phyloP scores from a whole-genome alignment of 345 rosid species.

The Pistacia integerrima region DNA sequence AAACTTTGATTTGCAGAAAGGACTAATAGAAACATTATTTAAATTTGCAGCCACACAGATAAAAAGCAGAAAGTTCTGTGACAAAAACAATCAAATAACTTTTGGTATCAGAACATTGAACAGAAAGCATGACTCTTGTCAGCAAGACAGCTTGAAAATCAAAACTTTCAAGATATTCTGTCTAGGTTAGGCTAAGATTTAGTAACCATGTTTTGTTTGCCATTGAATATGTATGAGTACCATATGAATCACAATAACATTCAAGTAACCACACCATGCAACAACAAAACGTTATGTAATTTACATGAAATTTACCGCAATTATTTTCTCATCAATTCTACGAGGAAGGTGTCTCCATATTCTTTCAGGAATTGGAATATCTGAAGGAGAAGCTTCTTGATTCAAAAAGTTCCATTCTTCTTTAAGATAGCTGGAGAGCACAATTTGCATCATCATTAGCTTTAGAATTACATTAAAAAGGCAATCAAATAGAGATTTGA shows the following conservation, averaged over 20 bases:
- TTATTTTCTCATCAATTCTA: constrained; percentile 50
- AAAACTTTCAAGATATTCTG: background rate
- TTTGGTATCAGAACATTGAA: background rate
- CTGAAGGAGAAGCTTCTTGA: constrained; percentile 47
- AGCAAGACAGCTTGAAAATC: background rate
- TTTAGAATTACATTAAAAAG: constrained; percentile 4
- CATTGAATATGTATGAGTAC: background rate
- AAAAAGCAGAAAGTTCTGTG: background rate
- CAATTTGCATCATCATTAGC: constrained; percentile 3
- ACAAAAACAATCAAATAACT: background rate
- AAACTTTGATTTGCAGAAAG: background rate
- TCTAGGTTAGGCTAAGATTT: background rate
- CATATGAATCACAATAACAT: background rate
- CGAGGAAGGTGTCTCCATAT: constrained; percentile 66
- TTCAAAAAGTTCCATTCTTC: constrained; percentile 81
- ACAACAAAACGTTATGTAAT: background rate
- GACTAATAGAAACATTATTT: background rate
- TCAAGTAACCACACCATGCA: background rate
- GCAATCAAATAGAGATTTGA: constrained; percentile 12
- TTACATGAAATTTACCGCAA: constrained; percentile 37
- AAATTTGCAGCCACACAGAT: background rate
- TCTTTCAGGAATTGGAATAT: constrained; percentile 57
- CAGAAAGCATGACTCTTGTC: background rate
- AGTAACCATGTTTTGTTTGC: background rate
- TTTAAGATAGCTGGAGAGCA: constrained; percentile 57